phyloP scores from a whole-genome alignment of 2,329 filamentous ascomycete genomes.

The Seiridium cupressi region DNA sequence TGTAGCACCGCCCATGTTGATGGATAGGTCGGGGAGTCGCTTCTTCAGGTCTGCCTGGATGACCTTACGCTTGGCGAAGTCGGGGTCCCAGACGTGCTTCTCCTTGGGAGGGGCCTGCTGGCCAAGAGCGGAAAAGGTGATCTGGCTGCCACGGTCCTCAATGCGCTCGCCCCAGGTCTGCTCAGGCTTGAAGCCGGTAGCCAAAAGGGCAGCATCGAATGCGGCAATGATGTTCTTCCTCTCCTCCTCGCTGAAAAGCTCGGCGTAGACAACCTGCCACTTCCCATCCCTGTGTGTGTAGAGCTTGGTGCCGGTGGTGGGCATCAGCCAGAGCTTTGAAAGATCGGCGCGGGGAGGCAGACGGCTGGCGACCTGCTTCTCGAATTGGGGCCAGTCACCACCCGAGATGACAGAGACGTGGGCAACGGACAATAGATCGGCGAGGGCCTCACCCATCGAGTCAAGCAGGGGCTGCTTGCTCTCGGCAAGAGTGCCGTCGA shows the following conservation, averaged over 20 bases:
- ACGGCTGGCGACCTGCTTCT: slow-evolving; percentile 36
- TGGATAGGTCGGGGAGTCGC: slow-evolving; percentile 33
- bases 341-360: slow-evolving; percentile 31
- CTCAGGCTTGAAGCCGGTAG: slow-evolving; percentile 33
- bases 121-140: slow-evolving; percentile 39
- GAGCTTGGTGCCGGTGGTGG: slow-evolving; percentile 39
- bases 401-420: slow-evolving; percentile 39
- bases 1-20: slow-evolving; percentile 39
- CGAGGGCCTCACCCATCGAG: slow-evolving; percentile 29
- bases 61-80: slow-evolving; percentile 36
- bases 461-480: slow-evolving; percentile 33
- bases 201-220: slow-evolving; percentile 32
- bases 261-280: slow-evolving; percentile 28
- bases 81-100: slow-evolving; percentile 36
- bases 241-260: slow-evolving; percentile 32
- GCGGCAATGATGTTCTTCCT: slow-evolving; percentile 28
- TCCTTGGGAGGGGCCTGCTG: slow-evolving; percentile 33
- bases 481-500: slow-evolving; percentile 33
- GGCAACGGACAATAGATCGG: slow-evolving; percentile 33
- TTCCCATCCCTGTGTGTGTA: slow-evolving; percentile 26
- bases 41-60: slow-evolving; percentile 33
- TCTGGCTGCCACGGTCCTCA: slow-evolving; percentile 39
- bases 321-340: slow-evolving; percentile 39
- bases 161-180: slow-evolving; percentile 37
- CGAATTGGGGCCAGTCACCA: slow-evolving; percentile 39